Percentiles rank a stretch among this genome's conserved stretches.
Conservation (phyloP, 2,329 filamentous ascomycete species). For the Albifimbria verrucaria region DNA sequence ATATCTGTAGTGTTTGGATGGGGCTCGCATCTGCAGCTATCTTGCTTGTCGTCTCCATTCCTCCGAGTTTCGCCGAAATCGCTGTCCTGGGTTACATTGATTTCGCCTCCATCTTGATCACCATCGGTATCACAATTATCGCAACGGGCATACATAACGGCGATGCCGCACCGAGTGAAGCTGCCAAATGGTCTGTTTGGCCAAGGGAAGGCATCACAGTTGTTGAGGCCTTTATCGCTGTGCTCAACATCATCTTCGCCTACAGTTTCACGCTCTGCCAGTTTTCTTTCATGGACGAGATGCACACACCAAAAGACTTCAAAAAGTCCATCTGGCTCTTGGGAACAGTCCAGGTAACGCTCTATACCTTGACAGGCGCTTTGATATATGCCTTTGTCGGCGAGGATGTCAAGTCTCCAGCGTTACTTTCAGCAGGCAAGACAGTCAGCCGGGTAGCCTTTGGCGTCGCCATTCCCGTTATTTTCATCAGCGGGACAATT, state of each 20-base stretch:
- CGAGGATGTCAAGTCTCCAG: conserved; percentile 56
- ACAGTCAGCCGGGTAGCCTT: conserved; percentile 60
- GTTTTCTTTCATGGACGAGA: conserved; percentile 44
- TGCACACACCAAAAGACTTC: conserved; percentile 38
- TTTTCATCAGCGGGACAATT: conserved; percentile 66
- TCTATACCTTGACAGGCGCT: conserved; percentile 61
- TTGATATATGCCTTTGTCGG: conserved; percentile 67
- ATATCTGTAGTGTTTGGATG: conserved; percentile 34
- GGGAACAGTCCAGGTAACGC: conserved; percentile 53
- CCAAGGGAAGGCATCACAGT: conserved; percentile 38
- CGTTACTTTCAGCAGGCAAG: conserved; percentile 57
- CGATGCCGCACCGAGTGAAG: conserved; percentile 5
- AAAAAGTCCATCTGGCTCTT: conserved; percentile 54
- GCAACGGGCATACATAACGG: conserved; percentile 46
- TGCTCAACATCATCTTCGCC: conserved; percentile 66
- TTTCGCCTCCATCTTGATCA: conserved; percentile 34
- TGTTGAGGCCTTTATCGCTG: conserved; percentile 50
- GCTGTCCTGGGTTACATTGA: conserved; percentile 29
- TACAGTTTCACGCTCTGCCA: conserved; percentile 50
- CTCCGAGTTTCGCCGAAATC: conserved; percentile 38
- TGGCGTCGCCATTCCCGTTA: conserved; percentile 63
- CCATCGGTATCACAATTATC: conserved; percentile 62
- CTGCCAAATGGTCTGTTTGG: conserved; percentile 32
- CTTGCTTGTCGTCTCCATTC: conserved; percentile 35
- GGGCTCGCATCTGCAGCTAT: conserved; percentile 35